Percentiles rank a stretch among this genome's conserved stretches.
Evolutionary conservation across 2,329 filamentous ascomycete genomes (phyloP).

Genomic region (Sclerotinia spermophila): DNA sequence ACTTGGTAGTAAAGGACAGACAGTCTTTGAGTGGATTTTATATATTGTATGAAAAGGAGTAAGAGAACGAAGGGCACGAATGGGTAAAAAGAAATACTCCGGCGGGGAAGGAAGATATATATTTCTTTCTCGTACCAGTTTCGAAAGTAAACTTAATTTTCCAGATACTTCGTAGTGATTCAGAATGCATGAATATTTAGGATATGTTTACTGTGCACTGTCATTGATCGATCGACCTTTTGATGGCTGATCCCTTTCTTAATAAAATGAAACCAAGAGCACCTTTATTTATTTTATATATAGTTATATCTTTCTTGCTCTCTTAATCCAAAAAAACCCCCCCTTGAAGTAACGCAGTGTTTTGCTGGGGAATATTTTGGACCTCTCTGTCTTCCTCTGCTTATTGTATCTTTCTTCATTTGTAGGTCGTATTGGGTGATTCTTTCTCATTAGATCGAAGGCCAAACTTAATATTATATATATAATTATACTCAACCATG

Average conservation of each 20-base stretch:
- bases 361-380: neutral
- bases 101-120: neutral
- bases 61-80: neutral
- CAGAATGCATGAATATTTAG: neutral
- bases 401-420: neutral
- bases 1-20: neutral
- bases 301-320: neutral
- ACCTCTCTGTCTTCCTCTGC: neutral
- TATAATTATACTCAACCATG: neutral
- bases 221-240: conserved; percentile 1
- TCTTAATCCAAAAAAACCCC: neutral
- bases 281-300: neutral
- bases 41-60: neutral
- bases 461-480: too few species aligned
- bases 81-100: neutral
- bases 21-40: neutral
- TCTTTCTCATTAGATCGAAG: neutral
- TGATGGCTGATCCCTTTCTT: neutral
- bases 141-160: neutral
- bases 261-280: neutral
- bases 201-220: neutral
- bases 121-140: conserved; percentile 3
- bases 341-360: neutral
- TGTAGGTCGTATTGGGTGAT: neutral
- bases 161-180: neutral